These are phyloP conservation scores for Clausena lansium DNA, from an alignment of 345 rosid species.

Conservation along the genomic window DNA sequence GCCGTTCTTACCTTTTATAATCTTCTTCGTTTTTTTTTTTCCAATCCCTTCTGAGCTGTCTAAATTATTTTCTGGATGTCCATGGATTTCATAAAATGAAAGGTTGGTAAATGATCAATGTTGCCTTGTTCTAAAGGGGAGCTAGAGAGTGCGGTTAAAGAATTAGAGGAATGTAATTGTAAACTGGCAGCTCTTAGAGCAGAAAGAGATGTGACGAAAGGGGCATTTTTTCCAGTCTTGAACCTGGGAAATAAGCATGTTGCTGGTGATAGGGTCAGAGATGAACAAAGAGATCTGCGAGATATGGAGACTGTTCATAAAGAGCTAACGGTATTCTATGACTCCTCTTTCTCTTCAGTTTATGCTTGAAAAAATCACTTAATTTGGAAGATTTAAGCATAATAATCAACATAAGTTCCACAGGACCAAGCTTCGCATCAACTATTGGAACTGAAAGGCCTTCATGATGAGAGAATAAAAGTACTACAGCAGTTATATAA, in stretches of 20 bases:
- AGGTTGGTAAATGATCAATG: constrained; percentile 18
- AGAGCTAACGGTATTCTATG: constrained; percentile 57
- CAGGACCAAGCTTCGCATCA: constrained; percentile 76
- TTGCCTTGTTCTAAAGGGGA: constrained; percentile 55
- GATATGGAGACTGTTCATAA: constrained; percentile 73
- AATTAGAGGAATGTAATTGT: constrained; percentile 64
- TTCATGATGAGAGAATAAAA: constrained; percentile 75
- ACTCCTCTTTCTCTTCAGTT: constrained; percentile 15
- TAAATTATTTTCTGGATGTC: not conserved
- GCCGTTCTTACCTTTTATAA: not conserved
- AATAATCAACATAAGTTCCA: constrained; percentile 23
- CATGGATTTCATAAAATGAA: constrained; percentile 1
- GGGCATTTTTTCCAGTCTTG: constrained; percentile 70
- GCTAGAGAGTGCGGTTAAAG: constrained; percentile 54
- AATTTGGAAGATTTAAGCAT: constrained; percentile 13
- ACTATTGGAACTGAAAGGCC: constrained; percentile 62
- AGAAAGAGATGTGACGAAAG: constrained; percentile 79
- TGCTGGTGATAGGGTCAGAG: constrained; percentile 57
- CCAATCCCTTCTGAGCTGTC: not conserved
- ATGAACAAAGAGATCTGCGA: constrained; percentile 66
- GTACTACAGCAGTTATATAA: constrained; percentile 52
- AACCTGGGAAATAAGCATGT: constrained; percentile 60
- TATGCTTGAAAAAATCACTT: constrained; percentile 15
- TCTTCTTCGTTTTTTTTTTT: not conserved
- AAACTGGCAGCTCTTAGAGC: constrained; percentile 71